These are phyloP conservation scores for Carex kokanica DNA, from an alignment of 176 grass and related monocot species.

Conservation along the genomic window DNA sequence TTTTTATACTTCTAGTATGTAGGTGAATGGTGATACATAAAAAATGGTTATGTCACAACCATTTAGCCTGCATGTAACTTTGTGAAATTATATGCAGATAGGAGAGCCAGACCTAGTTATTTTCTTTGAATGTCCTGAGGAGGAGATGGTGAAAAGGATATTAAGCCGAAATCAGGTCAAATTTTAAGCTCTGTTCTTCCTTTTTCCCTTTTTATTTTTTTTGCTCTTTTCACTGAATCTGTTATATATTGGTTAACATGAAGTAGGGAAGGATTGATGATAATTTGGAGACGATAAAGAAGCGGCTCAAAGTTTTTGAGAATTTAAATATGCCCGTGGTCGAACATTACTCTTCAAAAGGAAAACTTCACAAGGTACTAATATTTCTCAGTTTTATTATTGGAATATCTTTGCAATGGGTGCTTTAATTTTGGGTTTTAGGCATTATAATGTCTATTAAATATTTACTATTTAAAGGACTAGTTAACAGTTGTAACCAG, in stretches of 20 bases:
- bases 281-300: slow-evolving; percentile 92
- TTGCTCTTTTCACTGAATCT: background rate
- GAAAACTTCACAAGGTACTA: slow-evolving; percentile 80
- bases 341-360: slow-evolving; percentile 70
- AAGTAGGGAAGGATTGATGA: slow-evolving; percentile 92
- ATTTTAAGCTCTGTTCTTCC: slow-evolving; percentile 1
- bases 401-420: background rate
- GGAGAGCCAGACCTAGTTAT: slow-evolving; percentile 91
- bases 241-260: slow-evolving; percentile 2
- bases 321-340: slow-evolving; percentile 89
- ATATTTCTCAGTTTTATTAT: background rate
- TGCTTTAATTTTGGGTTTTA: background rate
- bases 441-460: background rate
- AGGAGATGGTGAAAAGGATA: slow-evolving; percentile 89
- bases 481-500: background rate
- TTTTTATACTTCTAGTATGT: background rate
- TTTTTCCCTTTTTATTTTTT: background rate
- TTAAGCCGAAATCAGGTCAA: slow-evolving; percentile 82
- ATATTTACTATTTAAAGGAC: background rate
- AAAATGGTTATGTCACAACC: background rate
- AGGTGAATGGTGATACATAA: background rate
- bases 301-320: slow-evolving; percentile 82
- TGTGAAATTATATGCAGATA: slow-evolving; percentile 38
- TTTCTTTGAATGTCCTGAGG: slow-evolving; percentile 84
- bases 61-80: slow-evolving; percentile 10